Conservation (phyloP, 805 yeast genomes). For the Ogataea populi-albae region DNA sequence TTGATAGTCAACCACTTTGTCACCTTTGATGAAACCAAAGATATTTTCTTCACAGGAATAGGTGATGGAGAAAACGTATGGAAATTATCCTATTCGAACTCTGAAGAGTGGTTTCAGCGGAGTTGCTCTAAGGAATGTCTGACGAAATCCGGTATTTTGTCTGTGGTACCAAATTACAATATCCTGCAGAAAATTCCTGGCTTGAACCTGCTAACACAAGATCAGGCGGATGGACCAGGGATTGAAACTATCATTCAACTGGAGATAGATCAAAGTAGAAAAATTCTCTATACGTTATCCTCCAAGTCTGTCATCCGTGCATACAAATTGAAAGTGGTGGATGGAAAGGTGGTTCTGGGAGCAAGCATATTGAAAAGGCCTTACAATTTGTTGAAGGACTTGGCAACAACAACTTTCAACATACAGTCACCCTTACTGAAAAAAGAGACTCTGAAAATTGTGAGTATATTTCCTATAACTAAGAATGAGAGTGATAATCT, state of each 20-base stretch:
- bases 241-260: slow-evolving; percentile 65
- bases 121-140: slow-evolving; percentile 81
- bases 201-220: slow-evolving; percentile 24
- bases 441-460: slow-evolving; percentile 55
- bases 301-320: slow-evolving; percentile 79
- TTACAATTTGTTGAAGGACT: slow-evolving; percentile 43
- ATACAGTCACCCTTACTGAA: slow-evolving; percentile 45
- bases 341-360: slow-evolving; percentile 33
- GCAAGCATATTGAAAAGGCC: slow-evolving; percentile 39
- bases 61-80: slow-evolving; percentile 78
- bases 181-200: slow-evolving; percentile 30
- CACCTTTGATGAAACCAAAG: slow-evolving; percentile 61
- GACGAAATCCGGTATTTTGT: slow-evolving; percentile 61
- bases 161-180: slow-evolving; percentile 42
- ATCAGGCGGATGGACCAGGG: slow-evolving; percentile 20
- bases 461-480: slow-evolving; percentile 59
- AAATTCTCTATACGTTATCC: slow-evolving; percentile 76
- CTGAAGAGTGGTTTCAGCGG: slow-evolving; percentile 83
- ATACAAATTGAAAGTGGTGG: slow-evolving; percentile 52
- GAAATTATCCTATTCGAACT: slow-evolving; percentile 80
- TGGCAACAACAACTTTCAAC: slow-evolving; percentile 38
- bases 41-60: slow-evolving; percentile 80
- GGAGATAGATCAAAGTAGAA: slow-evolving; percentile 73
- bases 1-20: slow-evolving; percentile 63
- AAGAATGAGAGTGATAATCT: slow-evolving; percentile 64